Conservation (phyloP, 495 filamentous ascomycete species). For the Lasiosphaeris hirsuta region DNA sequence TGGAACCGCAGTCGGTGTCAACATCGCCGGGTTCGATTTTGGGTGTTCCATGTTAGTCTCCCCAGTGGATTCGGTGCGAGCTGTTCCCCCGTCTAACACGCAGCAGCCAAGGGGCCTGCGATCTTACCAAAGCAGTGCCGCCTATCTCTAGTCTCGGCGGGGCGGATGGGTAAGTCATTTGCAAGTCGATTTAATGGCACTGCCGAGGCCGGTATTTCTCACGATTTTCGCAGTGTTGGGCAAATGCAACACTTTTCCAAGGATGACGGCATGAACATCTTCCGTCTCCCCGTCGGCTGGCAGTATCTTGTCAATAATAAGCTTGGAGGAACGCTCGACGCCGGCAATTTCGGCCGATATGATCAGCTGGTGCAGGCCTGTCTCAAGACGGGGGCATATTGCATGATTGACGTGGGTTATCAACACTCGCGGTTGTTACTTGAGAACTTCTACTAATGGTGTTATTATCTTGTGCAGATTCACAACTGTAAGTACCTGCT, state of each 20-base stretch:
- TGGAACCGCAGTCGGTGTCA: slow-evolving; percentile 26
- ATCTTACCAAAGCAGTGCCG: slow-evolving; percentile 21
- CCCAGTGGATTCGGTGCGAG: slow-evolving; percentile 12
- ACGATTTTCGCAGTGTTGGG: slow-evolving; percentile 17
- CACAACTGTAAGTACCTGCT: slow-evolving; percentile 46
- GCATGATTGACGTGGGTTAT: slow-evolving; percentile 49
- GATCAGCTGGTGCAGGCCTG: slow-evolving; percentile 55
- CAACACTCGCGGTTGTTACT: not conserved
- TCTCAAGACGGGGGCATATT: slow-evolving; percentile 45
- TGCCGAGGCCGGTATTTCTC: not conserved
- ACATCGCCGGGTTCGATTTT: slow-evolving; percentile 48
- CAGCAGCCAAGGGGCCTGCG: slow-evolving; percentile 27
- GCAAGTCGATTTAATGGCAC: not conserved
- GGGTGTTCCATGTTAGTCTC: slow-evolving; percentile 38
- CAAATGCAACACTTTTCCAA: slow-evolving; percentile 58
- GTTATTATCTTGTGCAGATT: slow-evolving; percentile 16
- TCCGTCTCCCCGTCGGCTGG: slow-evolving; percentile 55
- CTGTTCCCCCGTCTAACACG: slow-evolving; percentile 6
- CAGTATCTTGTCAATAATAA: slow-evolving; percentile 53
- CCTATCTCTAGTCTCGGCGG: slow-evolving; percentile 30
- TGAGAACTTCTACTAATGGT: not conserved
- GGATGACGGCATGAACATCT: slow-evolving; percentile 52
- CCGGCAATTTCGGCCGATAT: slow-evolving; percentile 44
- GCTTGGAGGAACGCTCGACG: slow-evolving; percentile 47
- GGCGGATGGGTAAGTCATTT: slow-evolving; percentile 27